Conservation (phyloP, 2,329 filamentous ascomycete genomes). For the Setomelanomma holmii region DNA sequence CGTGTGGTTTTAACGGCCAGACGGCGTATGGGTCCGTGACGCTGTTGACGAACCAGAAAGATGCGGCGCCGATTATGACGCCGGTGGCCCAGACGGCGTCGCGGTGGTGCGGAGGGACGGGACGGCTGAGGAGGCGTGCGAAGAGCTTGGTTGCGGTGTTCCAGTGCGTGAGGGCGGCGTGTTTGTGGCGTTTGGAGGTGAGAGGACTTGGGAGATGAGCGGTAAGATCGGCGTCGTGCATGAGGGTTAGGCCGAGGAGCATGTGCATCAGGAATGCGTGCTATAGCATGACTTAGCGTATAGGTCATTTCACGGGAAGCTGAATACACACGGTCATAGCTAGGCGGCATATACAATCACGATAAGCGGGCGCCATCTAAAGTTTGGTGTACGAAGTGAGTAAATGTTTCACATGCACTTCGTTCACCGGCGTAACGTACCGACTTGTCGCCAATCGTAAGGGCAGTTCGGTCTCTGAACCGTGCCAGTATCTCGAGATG, state of each 20-base stretch:
- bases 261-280: slow-evolving; percentile 63
- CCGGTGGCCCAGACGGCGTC: slow-evolving; percentile 58
- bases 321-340: slow-evolving; percentile 48
- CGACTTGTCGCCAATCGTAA: slow-evolving; percentile 52
- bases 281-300: slow-evolving; percentile 27
- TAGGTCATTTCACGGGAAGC: background rate
- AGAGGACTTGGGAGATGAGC: slow-evolving; percentile 8
- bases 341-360: slow-evolving; percentile 48
- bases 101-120: slow-evolving; percentile 49
- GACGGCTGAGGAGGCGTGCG: slow-evolving; percentile 50
- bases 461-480: slow-evolving; percentile 54
- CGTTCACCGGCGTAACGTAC: too few species aligned
- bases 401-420: too few species aligned
- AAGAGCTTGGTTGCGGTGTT: slow-evolving; percentile 59
- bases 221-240: slow-evolving; percentile 60
- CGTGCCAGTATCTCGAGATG: slow-evolving; percentile 47
- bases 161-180: slow-evolving; percentile 53
- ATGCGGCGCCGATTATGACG: slow-evolving; percentile 55
- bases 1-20: slow-evolving; percentile 62
- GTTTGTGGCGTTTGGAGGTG: slow-evolving; percentile 42
- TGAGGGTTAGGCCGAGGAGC: slow-evolving; percentile 59
- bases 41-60: slow-evolving; percentile 56
- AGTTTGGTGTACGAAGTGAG: too few species aligned
- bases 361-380: slow-evolving; percentile 46
- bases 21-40: slow-evolving; percentile 51